These are phyloP conservation scores for Raphanus raphanistrum DNA, from an alignment of 345 rosid species.

Conservation along the genomic window DNA sequence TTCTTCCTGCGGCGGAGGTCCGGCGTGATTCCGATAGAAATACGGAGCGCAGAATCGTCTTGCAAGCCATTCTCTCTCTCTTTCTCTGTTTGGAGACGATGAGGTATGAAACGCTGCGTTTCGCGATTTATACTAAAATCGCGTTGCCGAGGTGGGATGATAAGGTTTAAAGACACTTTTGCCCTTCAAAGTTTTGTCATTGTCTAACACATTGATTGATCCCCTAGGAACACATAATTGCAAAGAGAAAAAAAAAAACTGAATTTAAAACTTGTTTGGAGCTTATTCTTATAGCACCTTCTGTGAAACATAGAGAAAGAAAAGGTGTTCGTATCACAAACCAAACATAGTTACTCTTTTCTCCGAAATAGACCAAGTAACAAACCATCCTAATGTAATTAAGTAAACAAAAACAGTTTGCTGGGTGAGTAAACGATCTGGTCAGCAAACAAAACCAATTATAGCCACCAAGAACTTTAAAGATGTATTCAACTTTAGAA, in stretches of 20 bases:
- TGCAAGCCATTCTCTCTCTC: slow-evolving; percentile 60
- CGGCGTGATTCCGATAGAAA: slow-evolving; percentile 58
- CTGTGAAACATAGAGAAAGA: not conserved
- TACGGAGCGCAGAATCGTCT: slow-evolving; percentile 60
- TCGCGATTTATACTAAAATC: slow-evolving; percentile 4
- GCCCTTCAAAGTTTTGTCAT: not conserved
- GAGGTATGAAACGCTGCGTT: slow-evolving; percentile 20
- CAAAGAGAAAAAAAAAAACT: too few relatives aligned
- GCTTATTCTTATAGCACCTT: not conserved
- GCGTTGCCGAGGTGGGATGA: not conserved
- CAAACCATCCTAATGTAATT: slow-evolving; percentile 7
- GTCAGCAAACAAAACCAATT: not conserved
- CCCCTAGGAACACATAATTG: too few relatives aligned
- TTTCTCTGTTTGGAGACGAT: not conserved
- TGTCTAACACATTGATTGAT: not conserved
- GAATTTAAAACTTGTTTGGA: too few relatives aligned
- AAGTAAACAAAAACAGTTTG: not conserved
- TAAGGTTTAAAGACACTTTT: slow-evolving; percentile 16
- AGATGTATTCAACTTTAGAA: not conserved
- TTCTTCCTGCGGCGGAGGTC: slow-evolving; percentile 41
- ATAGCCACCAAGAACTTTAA: not conserved
- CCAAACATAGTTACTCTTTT: not conserved
- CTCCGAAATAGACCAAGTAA: not conserved
- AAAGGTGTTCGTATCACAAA: slow-evolving; percentile 3
- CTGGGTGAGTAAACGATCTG: not conserved